Conservation (phyloP, 805 yeast genomes). For the Novakomyces olei region DNA sequence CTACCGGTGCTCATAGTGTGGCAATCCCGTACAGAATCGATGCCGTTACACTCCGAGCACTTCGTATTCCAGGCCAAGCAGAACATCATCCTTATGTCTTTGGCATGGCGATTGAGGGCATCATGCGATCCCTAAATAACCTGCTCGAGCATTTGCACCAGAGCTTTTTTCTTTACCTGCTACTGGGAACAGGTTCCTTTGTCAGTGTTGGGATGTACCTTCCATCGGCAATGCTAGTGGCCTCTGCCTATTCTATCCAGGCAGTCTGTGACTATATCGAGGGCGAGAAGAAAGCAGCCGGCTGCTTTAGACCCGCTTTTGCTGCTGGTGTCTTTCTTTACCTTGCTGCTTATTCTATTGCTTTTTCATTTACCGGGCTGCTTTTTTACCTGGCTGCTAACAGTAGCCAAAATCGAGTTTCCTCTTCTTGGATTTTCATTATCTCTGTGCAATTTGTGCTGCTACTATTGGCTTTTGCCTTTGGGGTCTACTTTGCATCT, state of each 20-base stretch:
- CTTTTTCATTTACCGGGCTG: neutral
- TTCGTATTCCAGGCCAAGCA: neutral
- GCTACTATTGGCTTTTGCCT: constrained; percentile 3
- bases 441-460: neutral
- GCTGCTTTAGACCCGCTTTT: neutral
- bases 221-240: constrained; percentile 59
- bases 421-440: neutral
- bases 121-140: constrained; percentile 74
- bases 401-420: too few species aligned
- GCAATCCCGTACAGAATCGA: constrained; percentile 94
- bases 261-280: constrained; percentile 22
- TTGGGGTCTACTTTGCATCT: constrained; percentile 4
- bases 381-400: too few species aligned
- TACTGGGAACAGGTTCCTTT: constrained; percentile 55
- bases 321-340: neutral
- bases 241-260: constrained; percentile 46
- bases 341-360: neutral
- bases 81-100: constrained; percentile 23
- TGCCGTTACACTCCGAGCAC: constrained; percentile 61
- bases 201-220: constrained; percentile 86
- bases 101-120: constrained; percentile 75
- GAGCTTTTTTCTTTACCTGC: constrained; percentile 75
- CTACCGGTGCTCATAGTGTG: constrained; percentile 44
- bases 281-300: constrained; percentile 1
- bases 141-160: constrained; percentile 90